Percentiles rank a stretch among this genome's conserved stretches.
These are phyloP conservation scores for Microsporum canis DNA, from an alignment of 2,329 filamentous ascomycete species.

Conservation along the genomic window DNA sequence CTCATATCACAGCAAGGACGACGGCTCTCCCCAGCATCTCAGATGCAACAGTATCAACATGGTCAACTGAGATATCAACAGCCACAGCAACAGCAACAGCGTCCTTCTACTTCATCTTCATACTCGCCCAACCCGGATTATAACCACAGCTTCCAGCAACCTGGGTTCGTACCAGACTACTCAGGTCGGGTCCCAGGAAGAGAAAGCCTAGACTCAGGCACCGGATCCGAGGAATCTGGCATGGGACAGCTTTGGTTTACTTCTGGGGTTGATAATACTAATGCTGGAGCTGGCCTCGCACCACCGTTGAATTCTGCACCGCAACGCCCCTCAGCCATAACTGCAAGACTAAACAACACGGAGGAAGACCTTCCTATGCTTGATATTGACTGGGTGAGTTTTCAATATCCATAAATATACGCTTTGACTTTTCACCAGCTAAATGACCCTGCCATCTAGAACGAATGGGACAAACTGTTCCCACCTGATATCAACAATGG, in stretches of 20 bases:
- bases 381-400: conserved; percentile 56
- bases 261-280: conserved; percentile 6
- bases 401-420: not conserved
- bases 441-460: conserved; percentile 11
- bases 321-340: not conserved
- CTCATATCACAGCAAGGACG: not conserved
- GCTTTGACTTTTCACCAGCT: not conserved
- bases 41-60: conserved; percentile 5
- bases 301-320: conserved; percentile 9
- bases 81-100: not conserved
- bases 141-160: conserved; percentile 1
- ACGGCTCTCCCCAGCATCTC: not conserved
- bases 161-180: not conserved
- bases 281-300: conserved; percentile 12
- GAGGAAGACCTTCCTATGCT: conserved; percentile 30
- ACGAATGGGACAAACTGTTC: conserved; percentile 28
- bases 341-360: not conserved
- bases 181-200: not conserved
- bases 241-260: conserved; percentile 13
- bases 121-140: not conserved
- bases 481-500: conserved; percentile 42
- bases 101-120: not conserved
- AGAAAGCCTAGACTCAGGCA: conserved; percentile 12
- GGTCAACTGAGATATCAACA: not conserved
- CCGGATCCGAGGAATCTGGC: conserved; percentile 12